Percentiles rank a stretch among this genome's conserved stretches.
Evolutionary conservation across 1,284 basidiomycete species (phyloP).

Genomic region (Caloboletus firmus): DNA sequence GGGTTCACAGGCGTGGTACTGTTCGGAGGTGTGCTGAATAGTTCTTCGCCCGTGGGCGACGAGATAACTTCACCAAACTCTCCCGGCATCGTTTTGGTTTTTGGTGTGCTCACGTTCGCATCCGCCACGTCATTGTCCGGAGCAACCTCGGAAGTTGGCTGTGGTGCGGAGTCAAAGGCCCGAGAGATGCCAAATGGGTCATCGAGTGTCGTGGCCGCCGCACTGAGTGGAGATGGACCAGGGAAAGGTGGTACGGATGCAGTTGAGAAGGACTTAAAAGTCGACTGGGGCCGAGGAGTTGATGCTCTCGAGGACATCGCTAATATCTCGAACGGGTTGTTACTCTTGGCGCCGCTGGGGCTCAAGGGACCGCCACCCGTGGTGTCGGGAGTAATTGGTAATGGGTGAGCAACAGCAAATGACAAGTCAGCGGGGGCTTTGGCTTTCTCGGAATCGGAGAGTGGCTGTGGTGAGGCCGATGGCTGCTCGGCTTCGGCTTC

Average conservation of each 20-base stretch:
- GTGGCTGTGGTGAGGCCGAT: background rate
- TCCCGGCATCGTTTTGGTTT: slow-evolving; percentile 9
- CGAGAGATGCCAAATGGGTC: slow-evolving; percentile 65
- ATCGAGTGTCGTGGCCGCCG: slow-evolving; percentile 26
- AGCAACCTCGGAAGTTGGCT: slow-evolving; percentile 21
- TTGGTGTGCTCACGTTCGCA: slow-evolving; percentile 25
- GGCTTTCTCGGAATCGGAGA: slow-evolving; percentile 17
- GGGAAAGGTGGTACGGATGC: slow-evolving; percentile 36
- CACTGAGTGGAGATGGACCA: slow-evolving; percentile 18
- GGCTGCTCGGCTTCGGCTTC: slow-evolving; percentile 48
- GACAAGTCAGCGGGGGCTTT: slow-evolving; percentile 46
- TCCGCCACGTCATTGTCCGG: slow-evolving; percentile 28
- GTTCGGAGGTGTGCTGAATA: slow-evolving; percentile 61
- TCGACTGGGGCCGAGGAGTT: slow-evolving; percentile 54
- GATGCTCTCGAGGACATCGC: slow-evolving; percentile 46
- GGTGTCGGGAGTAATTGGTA: slow-evolving; percentile 67
- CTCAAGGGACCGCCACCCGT: slow-evolving; percentile 37
- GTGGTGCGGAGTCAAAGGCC: slow-evolving; percentile 35
- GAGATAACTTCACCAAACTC: slow-evolving; percentile 25
- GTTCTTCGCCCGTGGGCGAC: slow-evolving; percentile 47
- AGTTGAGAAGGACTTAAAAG: slow-evolving; percentile 53
- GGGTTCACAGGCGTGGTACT: slow-evolving; percentile 37
- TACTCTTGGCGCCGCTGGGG: slow-evolving; percentile 62
- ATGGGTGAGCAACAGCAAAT: slow-evolving; percentile 66
- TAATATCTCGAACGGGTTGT: slow-evolving; percentile 91